Conservation (phyloP, 129 eudicot genomes). For the Silybum marianum region DNA sequence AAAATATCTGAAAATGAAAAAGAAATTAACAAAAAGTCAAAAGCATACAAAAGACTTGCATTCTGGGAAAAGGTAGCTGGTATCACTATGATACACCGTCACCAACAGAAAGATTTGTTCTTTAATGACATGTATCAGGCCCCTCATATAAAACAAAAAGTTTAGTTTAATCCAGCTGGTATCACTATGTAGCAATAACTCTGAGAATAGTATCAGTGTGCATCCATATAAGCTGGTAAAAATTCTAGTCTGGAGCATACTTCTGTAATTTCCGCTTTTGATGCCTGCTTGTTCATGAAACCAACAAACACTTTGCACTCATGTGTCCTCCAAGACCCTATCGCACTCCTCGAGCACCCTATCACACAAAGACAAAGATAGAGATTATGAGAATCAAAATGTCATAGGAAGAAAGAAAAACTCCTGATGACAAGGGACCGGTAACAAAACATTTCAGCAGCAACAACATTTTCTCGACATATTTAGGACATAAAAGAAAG, state of each 20-base stretch:
- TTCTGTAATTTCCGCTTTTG: conserved; percentile 61
- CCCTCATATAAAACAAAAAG: conserved; percentile 8
- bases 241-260: conserved; percentile 45
- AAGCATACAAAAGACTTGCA: conserved; percentile 22
- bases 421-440: background rate
- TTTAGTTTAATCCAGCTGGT: background rate
- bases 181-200: background rate
- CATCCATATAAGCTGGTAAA: background rate
- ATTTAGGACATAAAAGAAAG: background rate
- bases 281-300: conserved; percentile 69
- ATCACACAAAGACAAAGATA: conserved; percentile 18
- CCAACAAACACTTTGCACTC: conserved; percentile 69
- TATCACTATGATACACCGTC: background rate
- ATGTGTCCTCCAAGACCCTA: conserved; percentile 24
- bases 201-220: background rate
- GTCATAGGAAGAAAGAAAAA: background rate
- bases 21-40: conserved; percentile 1
- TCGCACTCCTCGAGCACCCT: conserved; percentile 28
- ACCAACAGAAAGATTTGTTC: background rate
- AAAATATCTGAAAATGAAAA: conserved; percentile 59
- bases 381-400: conserved; percentile 16
- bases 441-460: conserved; percentile 9
- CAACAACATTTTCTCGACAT: background rate
- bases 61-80: background rate
- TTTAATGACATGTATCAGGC: background rate